Percentiles rank a stretch among this genome's conserved stretches.
These are phyloP conservation scores for Metschnikowia drakensbergensis DNA, from an alignment of 805 yeast genomes.

Conservation along the genomic window DNA sequence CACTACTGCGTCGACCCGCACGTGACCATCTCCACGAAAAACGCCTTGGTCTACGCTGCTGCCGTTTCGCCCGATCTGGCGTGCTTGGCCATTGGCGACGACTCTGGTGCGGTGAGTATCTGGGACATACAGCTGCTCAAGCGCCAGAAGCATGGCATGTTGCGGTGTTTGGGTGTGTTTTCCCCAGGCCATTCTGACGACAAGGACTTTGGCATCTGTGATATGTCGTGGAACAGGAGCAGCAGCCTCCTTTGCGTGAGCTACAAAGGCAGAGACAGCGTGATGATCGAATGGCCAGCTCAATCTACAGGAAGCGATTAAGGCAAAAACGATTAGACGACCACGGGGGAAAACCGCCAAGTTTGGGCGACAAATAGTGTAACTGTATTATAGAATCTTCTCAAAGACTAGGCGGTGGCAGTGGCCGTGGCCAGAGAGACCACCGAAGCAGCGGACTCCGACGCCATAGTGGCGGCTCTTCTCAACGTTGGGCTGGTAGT, in stretches of 20 bases:
- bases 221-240: slow-evolving; percentile 32
- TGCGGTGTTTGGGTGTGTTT: slow-evolving; percentile 27
- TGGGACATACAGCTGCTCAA: slow-evolving; percentile 39
- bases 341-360: too few relatives aligned
- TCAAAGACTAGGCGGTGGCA: neutral
- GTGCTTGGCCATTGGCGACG: slow-evolving; percentile 61
- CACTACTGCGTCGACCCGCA: slow-evolving; percentile 14
- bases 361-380: too few relatives aligned
- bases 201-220: slow-evolving; percentile 31
- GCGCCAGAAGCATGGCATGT: slow-evolving; percentile 10
- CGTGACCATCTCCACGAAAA: slow-evolving; percentile 30
- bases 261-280: slow-evolving; percentile 30
- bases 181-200: slow-evolving; percentile 7
- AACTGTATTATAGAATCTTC: neutral
- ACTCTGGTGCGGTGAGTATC: slow-evolving; percentile 54
- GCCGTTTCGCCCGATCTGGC: slow-evolving; percentile 47
- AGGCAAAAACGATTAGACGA: too few relatives aligned
- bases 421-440: slow-evolving; percentile 15
- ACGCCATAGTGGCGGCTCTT: slow-evolving; percentile 18
- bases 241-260: slow-evolving; percentile 19
- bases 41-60: slow-evolving; percentile 54
- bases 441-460: slow-evolving; percentile 11
- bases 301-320: too few relatives aligned
- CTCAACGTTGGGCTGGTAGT: slow-evolving; percentile 30
- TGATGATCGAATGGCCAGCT: slow-evolving; percentile 12